Evolutionary conservation across 2,329 filamentous ascomycete genomes (phyloP).

Genomic region (Cytospora leucostoma): DNA sequence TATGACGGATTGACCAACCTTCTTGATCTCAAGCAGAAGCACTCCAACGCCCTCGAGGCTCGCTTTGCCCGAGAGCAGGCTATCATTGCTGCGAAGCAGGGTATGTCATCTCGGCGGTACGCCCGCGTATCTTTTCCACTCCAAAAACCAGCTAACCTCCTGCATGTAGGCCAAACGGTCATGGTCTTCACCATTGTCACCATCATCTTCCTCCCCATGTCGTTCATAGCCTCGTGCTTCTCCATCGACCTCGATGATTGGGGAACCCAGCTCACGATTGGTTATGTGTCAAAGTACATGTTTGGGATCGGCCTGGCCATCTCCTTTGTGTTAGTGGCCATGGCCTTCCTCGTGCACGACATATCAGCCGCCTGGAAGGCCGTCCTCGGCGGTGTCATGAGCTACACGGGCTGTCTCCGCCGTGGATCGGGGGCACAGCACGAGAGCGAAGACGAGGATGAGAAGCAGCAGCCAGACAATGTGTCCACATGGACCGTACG

Average conservation of each 20-base stretch:
- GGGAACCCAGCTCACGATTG: constrained; percentile 37
- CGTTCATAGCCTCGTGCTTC: constrained; percentile 47
- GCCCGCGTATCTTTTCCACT: background rate
- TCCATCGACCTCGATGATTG: constrained; percentile 50
- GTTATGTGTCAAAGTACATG: constrained; percentile 35
- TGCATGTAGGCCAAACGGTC: constrained; percentile 40
- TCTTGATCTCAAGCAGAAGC: constrained; percentile 69
- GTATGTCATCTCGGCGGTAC: background rate
- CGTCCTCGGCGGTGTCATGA: constrained; percentile 6
- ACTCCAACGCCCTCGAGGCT: constrained; percentile 67
- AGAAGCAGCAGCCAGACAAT: background rate
- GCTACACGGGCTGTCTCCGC: background rate
- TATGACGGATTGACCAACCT: constrained; percentile 62
- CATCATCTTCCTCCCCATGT: constrained; percentile 47
- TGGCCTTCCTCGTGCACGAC: constrained; percentile 42
- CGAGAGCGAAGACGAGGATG: background rate
- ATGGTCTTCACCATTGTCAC: constrained; percentile 50
- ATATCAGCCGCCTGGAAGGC: constrained; percentile 33
- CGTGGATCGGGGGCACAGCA: background rate
- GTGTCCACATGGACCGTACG: constrained; percentile 11
- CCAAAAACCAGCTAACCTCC: background rate
- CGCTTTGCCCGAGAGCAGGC: constrained; percentile 63
- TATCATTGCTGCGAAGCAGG: constrained; percentile 56
- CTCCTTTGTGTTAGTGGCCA: constrained; percentile 41
- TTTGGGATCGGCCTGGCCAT: constrained; percentile 45